A percentile compares a stretch with the other conserved stretches of the same genome.
These are phyloP conservation scores for Kwoniella heveanensis DNA, from an alignment of 768 basidiomycete genomes.

Conservation along the genomic window DNA sequence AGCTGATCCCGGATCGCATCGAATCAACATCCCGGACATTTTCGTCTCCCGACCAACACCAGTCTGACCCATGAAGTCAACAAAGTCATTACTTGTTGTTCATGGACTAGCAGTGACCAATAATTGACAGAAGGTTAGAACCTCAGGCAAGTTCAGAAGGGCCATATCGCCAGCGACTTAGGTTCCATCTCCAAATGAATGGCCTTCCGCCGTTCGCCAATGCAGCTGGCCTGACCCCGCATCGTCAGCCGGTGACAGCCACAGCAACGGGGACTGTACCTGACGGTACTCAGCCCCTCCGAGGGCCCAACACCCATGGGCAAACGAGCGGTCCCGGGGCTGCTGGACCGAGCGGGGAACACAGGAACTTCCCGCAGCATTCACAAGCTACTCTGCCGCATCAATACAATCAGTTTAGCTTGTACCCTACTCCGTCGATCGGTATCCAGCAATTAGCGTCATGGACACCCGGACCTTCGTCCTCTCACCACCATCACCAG, in stretches of 20 bases:
- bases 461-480: neutral
- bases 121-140: neutral
- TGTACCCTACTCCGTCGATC: constrained; percentile 32
- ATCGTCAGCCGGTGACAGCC: neutral
- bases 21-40: too few species aligned
- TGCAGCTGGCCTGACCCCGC: neutral
- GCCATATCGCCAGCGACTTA: neutral
- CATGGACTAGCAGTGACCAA: neutral
- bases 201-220: constrained; percentile 1
- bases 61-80: neutral
- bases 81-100: neutral
- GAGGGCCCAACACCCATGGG: neutral
- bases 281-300: neutral
- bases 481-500: constrained; percentile 3
- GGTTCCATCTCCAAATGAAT: neutral
- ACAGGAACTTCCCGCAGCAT: constrained; percentile 19
- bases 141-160: neutral
- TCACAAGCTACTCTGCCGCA: constrained; percentile 32
- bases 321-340: neutral
- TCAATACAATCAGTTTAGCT: constrained; percentile 40
- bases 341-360: neutral
- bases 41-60: too few species aligned
- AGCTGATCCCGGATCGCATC: too few species aligned
- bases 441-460: constrained; percentile 1
- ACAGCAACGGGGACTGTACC: neutral